Conservation (phyloP, 805 yeast genomes). For the Cyberlindnera maritima region DNA sequence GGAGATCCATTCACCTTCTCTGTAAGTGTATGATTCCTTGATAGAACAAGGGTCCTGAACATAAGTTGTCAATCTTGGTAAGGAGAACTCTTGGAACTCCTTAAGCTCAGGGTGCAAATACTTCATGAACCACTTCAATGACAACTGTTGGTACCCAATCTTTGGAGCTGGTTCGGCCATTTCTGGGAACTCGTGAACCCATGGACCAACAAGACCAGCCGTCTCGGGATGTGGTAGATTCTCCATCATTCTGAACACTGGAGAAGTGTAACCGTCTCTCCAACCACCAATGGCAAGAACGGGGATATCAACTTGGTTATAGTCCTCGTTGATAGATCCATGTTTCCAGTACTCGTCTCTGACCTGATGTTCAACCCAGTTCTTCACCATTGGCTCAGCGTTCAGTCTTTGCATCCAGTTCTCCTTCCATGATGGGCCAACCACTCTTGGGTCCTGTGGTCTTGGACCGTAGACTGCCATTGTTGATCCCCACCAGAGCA, state of each 20-base stretch:
- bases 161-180: constrained; percentile 45
- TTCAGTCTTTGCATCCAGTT: constrained; percentile 41
- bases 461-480: constrained; percentile 44
- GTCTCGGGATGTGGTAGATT: constrained; percentile 35
- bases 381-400: constrained; percentile 37
- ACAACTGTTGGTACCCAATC: constrained; percentile 42
- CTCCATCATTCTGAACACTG: constrained; percentile 42
- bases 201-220: constrained; percentile 41
- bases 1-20: constrained; percentile 42
- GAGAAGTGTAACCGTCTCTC: constrained; percentile 46
- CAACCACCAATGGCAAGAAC: constrained; percentile 45
- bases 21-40: constrained; percentile 34
- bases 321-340: constrained; percentile 44
- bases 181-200: constrained; percentile 50
- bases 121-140: constrained; percentile 40
- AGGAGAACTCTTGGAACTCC: constrained; percentile 21
- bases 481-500: constrained; percentile 51
- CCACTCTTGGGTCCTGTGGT: constrained; percentile 44
- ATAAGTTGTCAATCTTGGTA: constrained; percentile 39
- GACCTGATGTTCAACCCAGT: constrained; percentile 43
- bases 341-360: constrained; percentile 48
- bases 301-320: constrained; percentile 38
- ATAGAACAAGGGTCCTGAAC: constrained; percentile 42
- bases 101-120: constrained; percentile 30
- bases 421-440: constrained; percentile 37